These are phyloP conservation scores for Fusarium ramigenum DNA, from an alignment of 2,329 filamentous ascomycete species.

Conservation along the genomic window DNA sequence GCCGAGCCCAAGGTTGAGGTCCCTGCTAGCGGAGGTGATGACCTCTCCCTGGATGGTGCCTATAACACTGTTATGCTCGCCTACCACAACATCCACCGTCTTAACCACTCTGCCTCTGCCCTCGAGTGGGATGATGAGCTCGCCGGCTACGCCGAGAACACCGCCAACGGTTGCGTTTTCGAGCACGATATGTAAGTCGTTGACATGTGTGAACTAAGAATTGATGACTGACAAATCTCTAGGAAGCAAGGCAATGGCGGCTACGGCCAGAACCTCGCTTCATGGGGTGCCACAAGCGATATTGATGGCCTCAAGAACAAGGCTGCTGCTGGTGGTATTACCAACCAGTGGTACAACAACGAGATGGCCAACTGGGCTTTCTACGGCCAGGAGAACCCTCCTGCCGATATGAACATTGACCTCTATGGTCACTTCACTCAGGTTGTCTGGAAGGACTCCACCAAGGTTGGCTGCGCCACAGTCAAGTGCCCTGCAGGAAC, in stretches of 20 bases:
- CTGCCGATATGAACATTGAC: slow-evolving; percentile 70
- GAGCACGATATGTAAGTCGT: slow-evolving; percentile 76
- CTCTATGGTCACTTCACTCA: slow-evolving; percentile 67
- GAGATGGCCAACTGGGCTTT: slow-evolving; percentile 69
- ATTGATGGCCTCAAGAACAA: slow-evolving; percentile 53
- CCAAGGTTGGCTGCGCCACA: slow-evolving; percentile 67
- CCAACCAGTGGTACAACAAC: slow-evolving; percentile 88
- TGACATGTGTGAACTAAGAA: neutral
- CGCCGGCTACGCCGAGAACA: slow-evolving; percentile 68
- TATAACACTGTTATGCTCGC: slow-evolving; percentile 61
- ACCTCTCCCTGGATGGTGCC: slow-evolving; percentile 31
- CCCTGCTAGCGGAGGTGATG: slow-evolving; percentile 5
- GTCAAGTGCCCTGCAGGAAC: slow-evolving; percentile 69
- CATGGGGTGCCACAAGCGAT: slow-evolving; percentile 57
- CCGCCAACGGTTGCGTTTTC: slow-evolving; percentile 75
- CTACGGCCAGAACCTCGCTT: slow-evolving; percentile 94
- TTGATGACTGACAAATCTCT: slow-evolving; percentile 46
- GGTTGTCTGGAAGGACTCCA: slow-evolving; percentile 53
- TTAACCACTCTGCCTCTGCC: slow-evolving; percentile 77
- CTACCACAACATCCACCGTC: slow-evolving; percentile 87
- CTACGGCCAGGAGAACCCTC: slow-evolving; percentile 67
- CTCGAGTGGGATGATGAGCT: slow-evolving; percentile 74
- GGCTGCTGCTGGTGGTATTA: slow-evolving; percentile 74
- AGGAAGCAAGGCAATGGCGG: slow-evolving; percentile 66
- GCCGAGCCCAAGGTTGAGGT: slow-evolving; percentile 15